These are phyloP conservation scores for Tolypocladium amazonense DNA, from an alignment of 2,329 filamentous ascomycete genomes.

Conservation along the genomic window DNA sequence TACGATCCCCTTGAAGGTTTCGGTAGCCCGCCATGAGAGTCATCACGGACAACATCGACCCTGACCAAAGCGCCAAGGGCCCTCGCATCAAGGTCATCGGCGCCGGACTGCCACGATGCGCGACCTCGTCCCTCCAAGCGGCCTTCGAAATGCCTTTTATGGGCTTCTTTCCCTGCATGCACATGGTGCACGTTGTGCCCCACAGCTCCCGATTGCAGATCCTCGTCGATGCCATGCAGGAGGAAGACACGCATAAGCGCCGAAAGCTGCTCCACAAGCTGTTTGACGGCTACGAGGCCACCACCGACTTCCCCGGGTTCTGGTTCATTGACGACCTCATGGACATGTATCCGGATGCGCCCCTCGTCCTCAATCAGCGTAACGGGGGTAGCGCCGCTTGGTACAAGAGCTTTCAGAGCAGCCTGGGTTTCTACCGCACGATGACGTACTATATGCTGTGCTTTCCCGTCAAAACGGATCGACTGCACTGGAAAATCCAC, in stretches of 20 bases:
- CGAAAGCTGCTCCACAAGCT: constrained; percentile 18
- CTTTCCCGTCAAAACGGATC: constrained; percentile 15
- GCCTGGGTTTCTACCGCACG: constrained; percentile 17
- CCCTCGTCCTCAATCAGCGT: constrained; percentile 21
- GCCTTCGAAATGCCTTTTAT: constrained; percentile 19
- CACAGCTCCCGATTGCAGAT: constrained; percentile 12
- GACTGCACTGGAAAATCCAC: constrained; percentile 16
- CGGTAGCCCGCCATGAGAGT: constrained; percentile 9
- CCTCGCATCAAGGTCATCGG: constrained; percentile 15
- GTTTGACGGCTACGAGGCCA: constrained; percentile 18
- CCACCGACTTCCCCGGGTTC: constrained; percentile 18
- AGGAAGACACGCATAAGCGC: constrained; percentile 13
- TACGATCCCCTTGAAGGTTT: background rate
- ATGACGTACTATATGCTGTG: constrained; percentile 13
- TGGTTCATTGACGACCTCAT: constrained; percentile 24
- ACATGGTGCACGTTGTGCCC: constrained; percentile 19
- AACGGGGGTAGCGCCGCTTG: constrained; percentile 12
- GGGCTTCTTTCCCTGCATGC: constrained; percentile 18
- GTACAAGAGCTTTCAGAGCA: constrained; percentile 13
- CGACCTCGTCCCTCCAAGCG: constrained; percentile 23
- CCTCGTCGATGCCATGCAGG: constrained; percentile 14
- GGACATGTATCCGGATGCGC: constrained; percentile 25
- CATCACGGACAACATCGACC: constrained; percentile 6
- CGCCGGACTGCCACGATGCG: constrained; percentile 22
- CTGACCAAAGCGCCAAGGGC: constrained; percentile 6